Conservation (phyloP, 805 yeast genomes). For the Saccharomycopsis sp. region DNA sequence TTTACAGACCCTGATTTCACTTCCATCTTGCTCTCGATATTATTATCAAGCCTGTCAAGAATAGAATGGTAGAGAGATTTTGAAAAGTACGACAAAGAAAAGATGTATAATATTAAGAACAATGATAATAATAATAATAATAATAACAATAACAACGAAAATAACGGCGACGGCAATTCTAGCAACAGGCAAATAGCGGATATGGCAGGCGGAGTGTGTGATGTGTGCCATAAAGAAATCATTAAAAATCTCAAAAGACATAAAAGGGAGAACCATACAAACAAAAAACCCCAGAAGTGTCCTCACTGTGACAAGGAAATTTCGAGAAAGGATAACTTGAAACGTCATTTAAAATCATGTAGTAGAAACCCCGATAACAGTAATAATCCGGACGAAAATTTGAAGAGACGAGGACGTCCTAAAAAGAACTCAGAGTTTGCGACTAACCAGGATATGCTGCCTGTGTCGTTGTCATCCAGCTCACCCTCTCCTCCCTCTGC, state of each 20-base stretch:
- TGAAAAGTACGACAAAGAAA: neutral
- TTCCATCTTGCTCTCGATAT: no score
- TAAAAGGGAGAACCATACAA: slow-evolving; percentile 4
- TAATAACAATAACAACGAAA: neutral
- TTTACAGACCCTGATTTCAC: no score
- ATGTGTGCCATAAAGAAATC: neutral
- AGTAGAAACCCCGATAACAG: neutral
- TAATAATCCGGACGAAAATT: neutral
- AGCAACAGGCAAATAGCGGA: neutral
- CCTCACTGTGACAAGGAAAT: neutral
- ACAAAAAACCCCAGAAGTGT: slow-evolving; percentile 1
- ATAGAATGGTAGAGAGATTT: neutral
- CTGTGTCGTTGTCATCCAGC: neutral
- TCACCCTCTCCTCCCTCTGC: neutral
- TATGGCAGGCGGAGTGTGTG: neutral
- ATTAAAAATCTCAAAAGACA: slow-evolving; percentile 1
- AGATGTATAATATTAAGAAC: neutral
- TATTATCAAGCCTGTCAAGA: neutral
- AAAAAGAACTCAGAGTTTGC: neutral
- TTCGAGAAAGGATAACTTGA: slow-evolving; percentile 6
- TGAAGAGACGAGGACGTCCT: neutral
- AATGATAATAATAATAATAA: neutral
- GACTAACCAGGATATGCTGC: neutral
- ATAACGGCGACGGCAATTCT: neutral
- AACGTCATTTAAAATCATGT: slow-evolving; percentile 5